A percentile compares a stretch with the other conserved stretches of the same genome.
These are phyloP conservation scores for Mitragyna speciosa DNA, from an alignment of 257 asterid genomes.

Conservation along the genomic window DNA sequence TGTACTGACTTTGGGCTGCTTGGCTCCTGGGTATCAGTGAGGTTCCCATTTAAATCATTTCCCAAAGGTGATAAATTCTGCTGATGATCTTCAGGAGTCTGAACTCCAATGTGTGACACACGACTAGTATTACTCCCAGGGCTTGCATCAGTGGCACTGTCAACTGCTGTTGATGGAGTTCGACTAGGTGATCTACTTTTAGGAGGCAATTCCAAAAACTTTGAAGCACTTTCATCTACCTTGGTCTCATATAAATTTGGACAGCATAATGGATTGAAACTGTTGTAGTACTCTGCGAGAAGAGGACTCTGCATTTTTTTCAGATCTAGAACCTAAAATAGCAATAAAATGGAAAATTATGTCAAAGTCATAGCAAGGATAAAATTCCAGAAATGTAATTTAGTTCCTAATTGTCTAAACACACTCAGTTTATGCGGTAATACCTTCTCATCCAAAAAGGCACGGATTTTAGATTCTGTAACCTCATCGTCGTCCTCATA, in stretches of 20 bases:
- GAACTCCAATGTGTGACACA: conserved; percentile 21
- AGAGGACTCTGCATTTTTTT: conserved; percentile 43
- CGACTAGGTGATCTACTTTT: conserved; percentile 45
- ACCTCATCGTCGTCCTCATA: conserved; percentile 48
- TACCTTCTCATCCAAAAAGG: conserved; percentile 46
- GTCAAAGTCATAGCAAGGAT: not conserved
- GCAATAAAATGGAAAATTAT: not conserved
- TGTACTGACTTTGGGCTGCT: conserved; percentile 35
- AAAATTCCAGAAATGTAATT: not conserved
- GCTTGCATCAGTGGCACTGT: conserved; percentile 28
- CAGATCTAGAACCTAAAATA: conserved; percentile 32
- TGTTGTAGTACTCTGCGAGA: conserved; percentile 40
- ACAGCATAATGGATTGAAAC: conserved; percentile 38
- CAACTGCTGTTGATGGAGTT: conserved; percentile 30
- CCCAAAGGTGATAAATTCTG: conserved; percentile 32
- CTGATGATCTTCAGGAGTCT: conserved; percentile 24
- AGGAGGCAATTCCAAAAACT: conserved; percentile 39
- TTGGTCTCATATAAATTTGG: conserved; percentile 27
- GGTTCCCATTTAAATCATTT: conserved; percentile 23
- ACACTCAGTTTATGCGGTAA: not conserved
- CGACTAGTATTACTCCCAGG: conserved; percentile 38
- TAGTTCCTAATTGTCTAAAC: not conserved
- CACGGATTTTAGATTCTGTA: conserved; percentile 42
- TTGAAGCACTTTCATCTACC: conserved; percentile 31
- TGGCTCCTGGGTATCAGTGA: conserved; percentile 25